Evolutionary conservation across 2,329 filamentous ascomycete genomes (phyloP).

Genomic region (Trichoderma sp.): DNA sequence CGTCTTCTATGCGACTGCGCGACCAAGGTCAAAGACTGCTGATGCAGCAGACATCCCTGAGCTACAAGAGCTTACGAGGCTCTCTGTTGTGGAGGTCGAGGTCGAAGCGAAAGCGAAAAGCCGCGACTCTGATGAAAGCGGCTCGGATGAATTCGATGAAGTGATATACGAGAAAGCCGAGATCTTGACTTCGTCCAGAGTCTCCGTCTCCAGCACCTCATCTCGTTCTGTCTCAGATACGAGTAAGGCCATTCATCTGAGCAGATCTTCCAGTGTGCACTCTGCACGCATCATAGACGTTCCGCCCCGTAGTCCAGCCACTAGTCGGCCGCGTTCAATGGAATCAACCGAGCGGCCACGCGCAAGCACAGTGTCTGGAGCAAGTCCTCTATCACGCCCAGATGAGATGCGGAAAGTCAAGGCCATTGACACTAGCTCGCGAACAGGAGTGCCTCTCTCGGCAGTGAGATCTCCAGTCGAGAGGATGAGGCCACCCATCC

Average conservation of each 20-base stretch:
- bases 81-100: neutral
- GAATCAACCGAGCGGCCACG: conserved; percentile 51
- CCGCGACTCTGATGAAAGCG: conserved; percentile 29
- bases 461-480: conserved; percentile 42
- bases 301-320: conserved; percentile 54
- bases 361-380: conserved; percentile 46
- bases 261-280: conserved; percentile 53
- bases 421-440: conserved; percentile 33
- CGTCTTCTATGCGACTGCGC: conserved; percentile 28
- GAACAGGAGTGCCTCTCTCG: conserved; percentile 33
- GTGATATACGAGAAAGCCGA: conserved; percentile 61
- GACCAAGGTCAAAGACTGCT: conserved; percentile 7
- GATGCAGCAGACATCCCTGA: neutral
- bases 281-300: conserved; percentile 65
- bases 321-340: conserved; percentile 54
- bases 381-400: conserved; percentile 44
- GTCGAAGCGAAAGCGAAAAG: conserved; percentile 2
- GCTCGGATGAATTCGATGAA: conserved; percentile 50
- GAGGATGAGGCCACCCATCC: conserved; percentile 37
- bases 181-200: conserved; percentile 59
- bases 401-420: conserved; percentile 45
- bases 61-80: neutral
- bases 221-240: conserved; percentile 56
- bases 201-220: conserved; percentile 58
- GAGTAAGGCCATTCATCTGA: conserved; percentile 44